Percentiles rank a stretch among this genome's conserved stretches.
These are phyloP conservation scores for Xylaria venustula DNA, from an alignment of 495 filamentous ascomycete genomes.

Conservation along the genomic window DNA sequence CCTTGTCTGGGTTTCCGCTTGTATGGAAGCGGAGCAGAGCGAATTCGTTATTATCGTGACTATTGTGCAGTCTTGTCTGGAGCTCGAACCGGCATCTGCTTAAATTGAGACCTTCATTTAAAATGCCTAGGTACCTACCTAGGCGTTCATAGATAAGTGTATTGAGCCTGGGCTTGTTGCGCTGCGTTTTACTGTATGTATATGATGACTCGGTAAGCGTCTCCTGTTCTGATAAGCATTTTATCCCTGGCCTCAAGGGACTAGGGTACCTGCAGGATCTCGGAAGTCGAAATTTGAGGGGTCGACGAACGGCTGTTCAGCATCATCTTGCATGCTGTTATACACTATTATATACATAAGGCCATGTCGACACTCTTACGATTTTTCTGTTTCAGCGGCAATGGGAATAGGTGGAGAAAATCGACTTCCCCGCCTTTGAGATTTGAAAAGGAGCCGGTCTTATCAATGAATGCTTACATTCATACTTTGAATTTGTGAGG, in stretches of 20 bases:
- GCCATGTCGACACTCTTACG: not conserved
- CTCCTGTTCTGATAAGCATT: slow-evolving; percentile 9
- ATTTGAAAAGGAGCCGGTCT: not conserved
- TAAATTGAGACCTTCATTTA: not conserved
- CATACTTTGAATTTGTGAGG: not conserved
- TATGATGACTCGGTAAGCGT: not conserved
- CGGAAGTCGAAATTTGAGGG: not conserved
- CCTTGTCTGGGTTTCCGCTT: not conserved
- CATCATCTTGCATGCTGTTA: slow-evolving; percentile 12
- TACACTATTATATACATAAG: slow-evolving; percentile 8
- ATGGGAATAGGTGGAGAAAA: not conserved
- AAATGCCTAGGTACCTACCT: not conserved
- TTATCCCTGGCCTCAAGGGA: slow-evolving; percentile 4
- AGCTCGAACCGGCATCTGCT: not conserved
- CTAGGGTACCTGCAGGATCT: slow-evolving; percentile 14
- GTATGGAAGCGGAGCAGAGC: not conserved
- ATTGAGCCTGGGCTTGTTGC: not conserved
- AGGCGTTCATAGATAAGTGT: not conserved
- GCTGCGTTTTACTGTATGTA: too few species aligned
- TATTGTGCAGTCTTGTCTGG: not conserved
- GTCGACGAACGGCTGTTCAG: slow-evolving; percentile 1
- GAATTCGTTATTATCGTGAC: not conserved
- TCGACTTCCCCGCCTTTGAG: not conserved
- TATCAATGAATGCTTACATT: not conserved
- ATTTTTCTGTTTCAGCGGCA: not conserved